A percentile compares a stretch with the other conserved stretches of the same genome.
Evolutionary conservation across 768 basidiomycete genomes (phyloP).

Genomic region (Gymnopilus junonius): DNA sequence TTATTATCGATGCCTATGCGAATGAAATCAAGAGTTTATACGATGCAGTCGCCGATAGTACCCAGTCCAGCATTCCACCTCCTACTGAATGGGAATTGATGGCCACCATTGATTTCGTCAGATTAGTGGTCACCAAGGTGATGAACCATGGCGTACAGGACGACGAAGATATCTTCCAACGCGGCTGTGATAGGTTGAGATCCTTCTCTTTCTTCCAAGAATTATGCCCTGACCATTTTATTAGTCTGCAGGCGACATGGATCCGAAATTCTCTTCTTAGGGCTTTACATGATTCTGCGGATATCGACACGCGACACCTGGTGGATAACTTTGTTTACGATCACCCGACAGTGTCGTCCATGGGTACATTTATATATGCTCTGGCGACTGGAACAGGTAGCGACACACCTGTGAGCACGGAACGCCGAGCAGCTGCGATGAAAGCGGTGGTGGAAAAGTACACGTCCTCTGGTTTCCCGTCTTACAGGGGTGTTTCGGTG

Average conservation of each 20-base stretch:
- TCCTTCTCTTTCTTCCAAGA: background rate
- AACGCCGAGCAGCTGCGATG: constrained; percentile 1
- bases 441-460: constrained; percentile 5
- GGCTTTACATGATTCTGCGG: background rate
- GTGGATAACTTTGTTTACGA: constrained; percentile 11
- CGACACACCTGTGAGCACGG: background rate
- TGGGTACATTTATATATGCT: background rate
- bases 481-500: background rate
- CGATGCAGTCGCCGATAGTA: constrained; percentile 18
- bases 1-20: constrained; percentile 40
- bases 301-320: constrained; percentile 1
- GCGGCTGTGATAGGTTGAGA: constrained; percentile 2
- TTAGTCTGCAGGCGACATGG: constrained; percentile 15
- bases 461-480: background rate
- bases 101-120: background rate
- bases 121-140: background rate
- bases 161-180: background rate
- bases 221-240: too few relatives aligned
- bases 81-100: constrained; percentile 7
- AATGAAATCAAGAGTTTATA: constrained; percentile 39
- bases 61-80: constrained; percentile 5
- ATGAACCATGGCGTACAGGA: background rate
- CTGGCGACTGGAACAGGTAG: background rate
- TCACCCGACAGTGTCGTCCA: constrained; percentile 4
- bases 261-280: constrained; percentile 12